Evolutionary conservation across 179 eudicot genomes (phyloP).

Genomic region (Carnegiea gigantea): DNA sequence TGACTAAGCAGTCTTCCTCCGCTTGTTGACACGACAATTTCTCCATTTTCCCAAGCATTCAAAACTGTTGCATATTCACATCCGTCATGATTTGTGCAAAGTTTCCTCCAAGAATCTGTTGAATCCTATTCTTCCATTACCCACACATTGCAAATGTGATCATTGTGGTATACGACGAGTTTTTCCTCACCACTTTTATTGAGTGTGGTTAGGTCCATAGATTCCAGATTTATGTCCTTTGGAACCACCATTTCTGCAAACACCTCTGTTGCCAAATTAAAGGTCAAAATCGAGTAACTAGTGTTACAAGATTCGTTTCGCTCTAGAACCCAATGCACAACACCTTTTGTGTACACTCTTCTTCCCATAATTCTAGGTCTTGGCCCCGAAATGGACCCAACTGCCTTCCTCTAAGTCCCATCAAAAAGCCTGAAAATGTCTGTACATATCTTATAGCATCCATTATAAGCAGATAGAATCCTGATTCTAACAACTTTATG

Average conservation of each 20-base stretch:
- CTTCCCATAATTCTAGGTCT: neutral
- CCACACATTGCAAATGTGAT: constrained; percentile 7
- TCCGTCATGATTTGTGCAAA: constrained; percentile 3
- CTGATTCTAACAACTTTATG: constrained; percentile 19
- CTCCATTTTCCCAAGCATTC: neutral
- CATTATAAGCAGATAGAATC: neutral
- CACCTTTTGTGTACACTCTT: constrained; percentile 3
- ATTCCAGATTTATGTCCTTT: neutral
- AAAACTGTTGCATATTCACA: neutral
- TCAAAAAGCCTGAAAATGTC: neutral
- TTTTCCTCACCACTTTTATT: neutral
- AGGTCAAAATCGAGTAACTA: constrained; percentile 16
- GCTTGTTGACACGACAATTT: neutral
- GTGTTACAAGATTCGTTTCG: neutral
- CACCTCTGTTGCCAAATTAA: constrained; percentile 9
- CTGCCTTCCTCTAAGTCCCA: neutral
- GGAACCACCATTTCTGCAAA: constrained; percentile 3
- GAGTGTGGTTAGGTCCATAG: neutral
- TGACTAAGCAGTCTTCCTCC: neutral
- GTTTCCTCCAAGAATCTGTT: neutral
- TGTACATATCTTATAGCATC: neutral
- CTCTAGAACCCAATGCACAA: constrained; percentile 14
- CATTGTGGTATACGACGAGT: neutral
- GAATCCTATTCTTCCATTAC: constrained; percentile 15
- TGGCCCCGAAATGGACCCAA: neutral